A percentile compares a stretch with the other conserved stretches of the same genome.
phyloP scores from a whole-genome alignment of 441 rosid species.

The Kokia cookei region DNA sequence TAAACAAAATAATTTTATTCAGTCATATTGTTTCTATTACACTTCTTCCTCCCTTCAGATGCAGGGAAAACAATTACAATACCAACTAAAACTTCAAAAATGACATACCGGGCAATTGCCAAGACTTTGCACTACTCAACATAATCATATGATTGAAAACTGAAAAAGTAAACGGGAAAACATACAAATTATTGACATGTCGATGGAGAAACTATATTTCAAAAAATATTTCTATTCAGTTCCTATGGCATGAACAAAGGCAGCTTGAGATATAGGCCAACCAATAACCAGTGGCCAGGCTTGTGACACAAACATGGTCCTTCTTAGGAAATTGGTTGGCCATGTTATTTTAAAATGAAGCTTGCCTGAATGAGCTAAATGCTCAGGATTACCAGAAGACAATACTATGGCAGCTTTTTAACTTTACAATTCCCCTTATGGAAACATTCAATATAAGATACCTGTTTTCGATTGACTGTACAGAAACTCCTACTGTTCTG shows the following conservation, averaged over 20 bases:
- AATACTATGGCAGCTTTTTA: background rate
- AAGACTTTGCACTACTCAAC: background rate
- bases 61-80: background rate
- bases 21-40: background rate
- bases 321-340: background rate
- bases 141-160: background rate
- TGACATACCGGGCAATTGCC: background rate
- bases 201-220: background rate
- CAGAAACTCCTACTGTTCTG: constrained; percentile 16
- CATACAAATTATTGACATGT: constrained; percentile 3
- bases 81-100: background rate
- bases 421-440: background rate
- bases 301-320: background rate
- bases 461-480: constrained; percentile 5
- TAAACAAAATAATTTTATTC: constrained; percentile 5
- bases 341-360: background rate
- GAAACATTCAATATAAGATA: background rate
- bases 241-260: background rate
- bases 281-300: background rate
- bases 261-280: background rate
- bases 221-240: background rate
- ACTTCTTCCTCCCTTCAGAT: constrained; percentile 18
- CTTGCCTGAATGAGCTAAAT: background rate
- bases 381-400: background rate
- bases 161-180: background rate